Percentiles rank a stretch among this genome's conserved stretches.
phyloP scores from a whole-genome alignment of 352 stramenopile species.

The Pythium phragmiticola region DNA sequence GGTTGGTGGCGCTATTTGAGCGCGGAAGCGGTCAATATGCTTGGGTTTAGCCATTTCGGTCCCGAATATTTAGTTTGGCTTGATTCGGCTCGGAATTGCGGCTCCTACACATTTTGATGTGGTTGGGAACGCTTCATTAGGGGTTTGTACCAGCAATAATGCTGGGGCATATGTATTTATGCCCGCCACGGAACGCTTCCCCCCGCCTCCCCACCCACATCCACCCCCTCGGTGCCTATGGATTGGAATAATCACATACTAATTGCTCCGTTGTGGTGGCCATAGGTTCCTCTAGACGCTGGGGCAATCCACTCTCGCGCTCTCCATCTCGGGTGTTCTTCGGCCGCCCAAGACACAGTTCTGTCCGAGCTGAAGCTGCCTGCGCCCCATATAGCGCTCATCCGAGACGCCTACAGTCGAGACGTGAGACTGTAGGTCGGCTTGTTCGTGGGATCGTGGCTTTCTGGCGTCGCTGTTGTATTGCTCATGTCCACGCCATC shows the following conservation, averaged over 20 bases:
- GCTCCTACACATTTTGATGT: constrained; percentile 16
- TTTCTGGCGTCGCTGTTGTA: background rate
- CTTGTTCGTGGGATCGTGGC: background rate
- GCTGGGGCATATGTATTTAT: constrained; percentile 12
- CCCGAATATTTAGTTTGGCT: constrained; percentile 17
- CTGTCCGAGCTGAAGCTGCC: background rate
- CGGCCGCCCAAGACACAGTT: background rate
- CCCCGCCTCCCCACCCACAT: background rate
- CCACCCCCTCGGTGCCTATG: background rate
- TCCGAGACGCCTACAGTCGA: constrained; percentile 1
- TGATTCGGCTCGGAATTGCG: constrained; percentile 25
- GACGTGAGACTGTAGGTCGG: background rate
- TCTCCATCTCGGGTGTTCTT: constrained; percentile 16
- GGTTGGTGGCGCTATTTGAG: constrained; percentile 6
- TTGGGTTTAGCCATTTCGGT: constrained; percentile 9
- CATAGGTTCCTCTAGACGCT: background rate
- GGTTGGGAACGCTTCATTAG: constrained; percentile 19
- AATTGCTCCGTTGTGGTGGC: background rate
- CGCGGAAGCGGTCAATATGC: constrained; percentile 6
- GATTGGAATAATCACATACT: background rate
- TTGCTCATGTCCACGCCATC: constrained; percentile 59
- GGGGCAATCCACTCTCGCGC: constrained; percentile 5
- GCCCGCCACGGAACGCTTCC: background rate
- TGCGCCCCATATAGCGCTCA: background rate
- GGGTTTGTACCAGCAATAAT: constrained; percentile 11